A percentile compares a stretch with the other conserved stretches of the same genome.
Evolutionary conservation across 352 stramenopile genomes (phyloP).

Genomic region (Globisporangium recalcitrans): DNA sequence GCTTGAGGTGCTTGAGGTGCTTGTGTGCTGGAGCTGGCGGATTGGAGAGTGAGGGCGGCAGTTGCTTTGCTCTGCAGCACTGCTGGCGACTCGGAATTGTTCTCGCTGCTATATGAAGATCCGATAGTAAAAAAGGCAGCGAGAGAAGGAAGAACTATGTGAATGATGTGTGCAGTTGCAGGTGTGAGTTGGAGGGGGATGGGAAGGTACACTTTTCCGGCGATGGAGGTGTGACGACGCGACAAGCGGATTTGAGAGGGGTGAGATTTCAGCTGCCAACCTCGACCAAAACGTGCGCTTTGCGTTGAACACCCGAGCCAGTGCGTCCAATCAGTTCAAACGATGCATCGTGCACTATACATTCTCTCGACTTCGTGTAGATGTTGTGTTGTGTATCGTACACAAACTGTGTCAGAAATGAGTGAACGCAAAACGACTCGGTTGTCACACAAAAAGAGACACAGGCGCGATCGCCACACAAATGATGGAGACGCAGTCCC

Average conservation of each 20-base stretch:
- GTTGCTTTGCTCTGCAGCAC: too few species aligned
- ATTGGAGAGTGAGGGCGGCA: conserved; percentile 9
- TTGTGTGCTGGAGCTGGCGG: conserved; percentile 7
- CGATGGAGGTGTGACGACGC: conserved; percentile 20
- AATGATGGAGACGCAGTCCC: conserved; percentile 6
- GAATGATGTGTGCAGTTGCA: conserved; percentile 3
- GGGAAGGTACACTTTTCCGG: conserved; percentile 25
- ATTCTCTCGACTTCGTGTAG: too few species aligned
- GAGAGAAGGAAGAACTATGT: conserved; percentile 5
- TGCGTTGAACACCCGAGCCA: not conserved
- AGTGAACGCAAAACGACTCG: too few species aligned
- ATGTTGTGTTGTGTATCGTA: too few species aligned
- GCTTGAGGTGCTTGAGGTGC: too few species aligned
- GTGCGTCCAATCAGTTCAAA: too few species aligned
- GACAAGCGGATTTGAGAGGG: not conserved
- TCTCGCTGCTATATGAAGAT: conserved; percentile 8
- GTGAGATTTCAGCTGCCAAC: not conserved
- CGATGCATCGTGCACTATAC: too few species aligned
- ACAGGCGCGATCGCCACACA: too few species aligned
- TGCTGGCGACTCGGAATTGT: not conserved
- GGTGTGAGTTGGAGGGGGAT: not conserved
- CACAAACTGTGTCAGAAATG: too few species aligned
- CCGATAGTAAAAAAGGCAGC: not conserved
- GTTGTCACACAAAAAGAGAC: too few species aligned
- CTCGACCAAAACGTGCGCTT: not conserved